phyloP scores from a whole-genome alignment of 345 rosid genomes.

The Euphorbia lathyris region DNA sequence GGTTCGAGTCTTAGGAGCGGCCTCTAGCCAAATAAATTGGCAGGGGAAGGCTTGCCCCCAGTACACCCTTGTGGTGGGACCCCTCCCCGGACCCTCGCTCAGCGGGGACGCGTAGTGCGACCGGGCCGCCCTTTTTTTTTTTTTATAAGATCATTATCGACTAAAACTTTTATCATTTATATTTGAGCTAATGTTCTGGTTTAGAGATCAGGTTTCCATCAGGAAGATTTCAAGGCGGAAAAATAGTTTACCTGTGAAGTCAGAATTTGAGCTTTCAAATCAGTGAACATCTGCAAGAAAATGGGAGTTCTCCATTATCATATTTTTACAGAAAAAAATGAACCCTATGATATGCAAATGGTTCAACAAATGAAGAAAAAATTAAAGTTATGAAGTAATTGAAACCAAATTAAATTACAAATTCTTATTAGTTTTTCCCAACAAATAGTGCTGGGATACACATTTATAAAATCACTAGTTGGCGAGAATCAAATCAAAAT shows the following conservation, averaged over 20 bases:
- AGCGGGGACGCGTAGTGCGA: no score
- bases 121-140: no score
- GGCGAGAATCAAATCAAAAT: background rate
- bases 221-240: background rate
- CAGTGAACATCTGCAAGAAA: conserved; percentile 71
- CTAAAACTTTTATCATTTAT: background rate
- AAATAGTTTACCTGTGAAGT: conserved; percentile 65
- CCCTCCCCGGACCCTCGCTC: no score
- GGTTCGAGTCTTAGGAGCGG: no score
- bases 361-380: background rate
- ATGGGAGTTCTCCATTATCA: conserved; percentile 9
- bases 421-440: background rate
- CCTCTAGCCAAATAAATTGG: no score
- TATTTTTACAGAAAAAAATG: background rate
- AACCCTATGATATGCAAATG: background rate
- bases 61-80: no score
- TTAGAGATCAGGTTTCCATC: background rate
- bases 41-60: no score
- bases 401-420: background rate
- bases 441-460: background rate
- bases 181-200: background rate
- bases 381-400: background rate
- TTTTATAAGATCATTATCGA: background rate
- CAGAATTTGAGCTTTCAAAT: conserved; percentile 84
- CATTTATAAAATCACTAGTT: background rate